These are phyloP conservation scores for Barnettozyma populi DNA, from an alignment of 805 yeast species.

Conservation along the genomic window DNA sequence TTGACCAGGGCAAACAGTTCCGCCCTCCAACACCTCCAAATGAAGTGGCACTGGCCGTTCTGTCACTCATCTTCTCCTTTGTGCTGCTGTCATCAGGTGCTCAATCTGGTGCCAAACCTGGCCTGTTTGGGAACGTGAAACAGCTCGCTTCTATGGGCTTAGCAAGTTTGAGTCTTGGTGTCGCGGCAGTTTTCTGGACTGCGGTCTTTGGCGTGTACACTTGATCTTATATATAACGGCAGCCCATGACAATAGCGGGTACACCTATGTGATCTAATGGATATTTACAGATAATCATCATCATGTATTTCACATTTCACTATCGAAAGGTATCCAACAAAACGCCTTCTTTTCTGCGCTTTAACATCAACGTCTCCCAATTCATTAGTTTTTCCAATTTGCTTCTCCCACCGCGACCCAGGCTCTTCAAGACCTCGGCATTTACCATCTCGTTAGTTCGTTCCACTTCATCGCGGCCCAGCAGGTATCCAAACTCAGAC, in stretches of 20 bases:
- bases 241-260: neutral
- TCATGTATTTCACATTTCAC: constrained; percentile 1
- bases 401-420: constrained; percentile 27
- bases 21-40: neutral
- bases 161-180: constrained; percentile 1
- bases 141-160: neutral
- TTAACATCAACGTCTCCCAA: constrained; percentile 35
- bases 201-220: neutral
- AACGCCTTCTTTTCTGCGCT: constrained; percentile 33
- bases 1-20: neutral
- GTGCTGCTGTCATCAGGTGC: neutral
- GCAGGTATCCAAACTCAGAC: constrained; percentile 33
- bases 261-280: neutral
- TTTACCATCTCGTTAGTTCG: constrained; percentile 39
- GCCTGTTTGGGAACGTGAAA: neutral
- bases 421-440: constrained; percentile 35
- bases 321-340: constrained; percentile 25
- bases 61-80: neutral
- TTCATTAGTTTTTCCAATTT: constrained; percentile 35
- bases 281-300: neutral
- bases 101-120: neutral
- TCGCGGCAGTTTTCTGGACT: neutral
- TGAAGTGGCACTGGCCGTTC: neutral
- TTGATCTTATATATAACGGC: neutral
- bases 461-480: constrained; percentile 32